Conservation (phyloP, 176 grass and related monocot species). For the Bromus sterilis region DNA sequence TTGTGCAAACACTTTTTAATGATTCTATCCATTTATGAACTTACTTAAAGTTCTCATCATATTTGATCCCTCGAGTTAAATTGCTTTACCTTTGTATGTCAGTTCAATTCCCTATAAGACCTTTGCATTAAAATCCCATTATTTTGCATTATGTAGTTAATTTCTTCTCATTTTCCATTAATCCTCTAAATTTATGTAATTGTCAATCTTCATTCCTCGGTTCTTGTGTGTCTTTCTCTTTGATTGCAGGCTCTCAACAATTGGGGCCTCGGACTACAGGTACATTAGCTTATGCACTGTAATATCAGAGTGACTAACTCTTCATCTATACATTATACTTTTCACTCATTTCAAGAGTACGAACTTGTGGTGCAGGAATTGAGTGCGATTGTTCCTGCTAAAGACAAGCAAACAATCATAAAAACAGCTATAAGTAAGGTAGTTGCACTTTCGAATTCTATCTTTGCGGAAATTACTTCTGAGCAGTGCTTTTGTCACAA, state of each 20-base stretch:
- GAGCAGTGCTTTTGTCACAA: neutral
- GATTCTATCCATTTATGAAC: neutral
- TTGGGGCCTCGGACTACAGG: conserved; percentile 85
- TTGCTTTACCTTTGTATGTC: neutral
- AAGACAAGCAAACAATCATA: conserved; percentile 71
- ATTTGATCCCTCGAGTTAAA: neutral
- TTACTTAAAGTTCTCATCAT: neutral
- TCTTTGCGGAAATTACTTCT: neutral
- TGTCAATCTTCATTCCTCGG: neutral
- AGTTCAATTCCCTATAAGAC: neutral
- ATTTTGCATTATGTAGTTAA: neutral
- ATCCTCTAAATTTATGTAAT: neutral
- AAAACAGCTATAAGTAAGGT: conserved; percentile 87
- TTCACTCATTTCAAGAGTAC: conserved; percentile 16
- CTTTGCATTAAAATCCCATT: neutral
- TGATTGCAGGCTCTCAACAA: conserved; percentile 67
- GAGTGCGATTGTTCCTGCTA: conserved; percentile 72
- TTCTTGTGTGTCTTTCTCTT: neutral
- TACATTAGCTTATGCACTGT: conserved; percentile 13
- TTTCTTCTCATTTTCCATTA: neutral
- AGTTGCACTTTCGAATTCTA: neutral
- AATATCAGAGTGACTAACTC: neutral
- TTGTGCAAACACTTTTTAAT: neutral
- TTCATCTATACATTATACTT: neutral
- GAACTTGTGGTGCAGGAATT: conserved; percentile 57